Conservation (phyloP, 176 grass and related monocot species). For the Avena atlantica region DNA sequence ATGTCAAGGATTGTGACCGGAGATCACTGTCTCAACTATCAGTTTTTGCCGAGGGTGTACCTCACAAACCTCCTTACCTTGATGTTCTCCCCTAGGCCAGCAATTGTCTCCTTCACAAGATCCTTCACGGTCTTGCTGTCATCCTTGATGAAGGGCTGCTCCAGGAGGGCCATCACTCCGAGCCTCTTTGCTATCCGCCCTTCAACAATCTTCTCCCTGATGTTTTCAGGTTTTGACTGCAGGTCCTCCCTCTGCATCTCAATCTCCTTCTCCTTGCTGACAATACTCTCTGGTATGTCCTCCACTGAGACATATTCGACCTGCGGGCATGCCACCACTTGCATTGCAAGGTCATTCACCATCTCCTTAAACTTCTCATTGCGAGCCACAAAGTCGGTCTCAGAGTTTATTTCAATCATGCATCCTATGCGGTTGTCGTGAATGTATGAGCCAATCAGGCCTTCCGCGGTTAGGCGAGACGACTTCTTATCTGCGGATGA, state of each 20-base stretch:
- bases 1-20: neutral
- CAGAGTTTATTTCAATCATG: conserved; percentile 93
- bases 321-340: conserved; percentile 90
- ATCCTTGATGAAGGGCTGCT: conserved; percentile 92
- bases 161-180: conserved; percentile 85
- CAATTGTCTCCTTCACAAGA: conserved; percentile 84
- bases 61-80: conserved; percentile 87
- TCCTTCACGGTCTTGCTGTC: conserved; percentile 89
- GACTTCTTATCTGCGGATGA: conserved; percentile 97
- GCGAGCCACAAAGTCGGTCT: conserved; percentile 92
- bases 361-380: conserved; percentile 98
- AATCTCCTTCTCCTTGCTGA: conserved; percentile 83
- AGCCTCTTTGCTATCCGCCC: conserved; percentile 95
- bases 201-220: conserved; percentile 91
- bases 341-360: conserved; percentile 91
- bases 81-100: conserved; percentile 92
- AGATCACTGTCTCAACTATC: conserved; percentile 20
- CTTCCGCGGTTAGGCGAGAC: conserved; percentile 86
- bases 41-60: conserved; percentile 87
- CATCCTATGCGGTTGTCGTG: conserved; percentile 90
- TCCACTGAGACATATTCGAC: conserved; percentile 89
- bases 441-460: conserved; percentile 89
- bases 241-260: conserved; percentile 98
- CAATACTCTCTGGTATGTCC: conserved; percentile 78
- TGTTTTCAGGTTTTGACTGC: conserved; percentile 86